Base-by-base conservation (phyloP, 2,329 filamentous ascomycete species). In the Zasmidium cellare region DNA sequence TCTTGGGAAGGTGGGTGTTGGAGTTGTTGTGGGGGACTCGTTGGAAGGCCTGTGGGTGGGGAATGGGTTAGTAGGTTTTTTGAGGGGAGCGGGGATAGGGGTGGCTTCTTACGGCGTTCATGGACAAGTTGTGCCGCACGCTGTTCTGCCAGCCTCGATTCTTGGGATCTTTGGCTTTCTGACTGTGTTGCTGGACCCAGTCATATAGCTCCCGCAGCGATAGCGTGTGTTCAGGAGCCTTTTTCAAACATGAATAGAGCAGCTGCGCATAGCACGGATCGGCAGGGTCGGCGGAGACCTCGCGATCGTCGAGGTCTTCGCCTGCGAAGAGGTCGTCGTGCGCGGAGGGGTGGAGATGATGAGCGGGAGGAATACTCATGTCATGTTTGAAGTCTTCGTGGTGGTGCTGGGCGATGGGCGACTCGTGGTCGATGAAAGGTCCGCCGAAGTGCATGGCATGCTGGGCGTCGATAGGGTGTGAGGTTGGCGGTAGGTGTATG, bases 111-210 rank as follows among this genome's bases (percentile, higher is more conserved):
- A 97, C 93, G 60, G 83, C 82, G 68, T 97, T 97, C 92, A 97
- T 97, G 49, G 91, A 96, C 7, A 97, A 79, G 67, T 97, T 97
- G 74, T 97, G 93, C 1, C 93, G 85, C 64, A 97, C 96, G 72
- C 91, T 96, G 74, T 97, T 97, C 76, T 93, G 89, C 93, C 93
- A 97, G 9, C 92, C 93, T 46, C 74, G 77, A 3, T 74, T 76
- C 52, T 74, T 72, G 7, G 80, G 81, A 47, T 82, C 81, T 53
- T 80, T 85, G 3, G 84, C 85, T 74, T 94, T 96, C 65, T 84
- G 83, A 2, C 92, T 96, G 69, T 96, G 87, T 24, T 87, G 82
- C 45, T 84, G 80, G 69, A 97, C 96, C 92, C 93, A 97, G 57
- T 88, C 82, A 74, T 97, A 97, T 57, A 97, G 90, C 54, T 96